Percentiles rank a stretch among this genome's conserved stretches.
phyloP scores from a whole-genome alignment of 345 rosid species.

The Eucalyptus grandis region DNA sequence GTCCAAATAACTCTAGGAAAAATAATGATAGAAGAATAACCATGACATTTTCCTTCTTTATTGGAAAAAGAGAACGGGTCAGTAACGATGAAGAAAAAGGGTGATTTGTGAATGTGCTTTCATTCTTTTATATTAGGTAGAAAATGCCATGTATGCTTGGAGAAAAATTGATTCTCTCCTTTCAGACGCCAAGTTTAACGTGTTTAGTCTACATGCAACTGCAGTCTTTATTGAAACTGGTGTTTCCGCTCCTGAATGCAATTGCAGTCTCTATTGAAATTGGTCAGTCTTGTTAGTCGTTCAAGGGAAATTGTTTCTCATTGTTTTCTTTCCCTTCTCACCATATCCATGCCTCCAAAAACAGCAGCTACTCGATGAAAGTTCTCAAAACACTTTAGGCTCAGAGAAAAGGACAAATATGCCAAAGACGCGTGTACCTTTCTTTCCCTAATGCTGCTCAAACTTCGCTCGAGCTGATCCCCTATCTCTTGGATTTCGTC shows the following conservation, averaged over 20 bases:
- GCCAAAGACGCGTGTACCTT: constrained; percentile 19
- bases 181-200: neutral
- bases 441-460: constrained; percentile 35
- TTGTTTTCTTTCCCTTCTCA: neutral
- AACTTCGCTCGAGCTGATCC: constrained; percentile 30
- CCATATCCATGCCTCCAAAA: neutral
- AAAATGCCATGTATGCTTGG: no score
- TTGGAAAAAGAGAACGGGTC: neutral
- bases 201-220: neutral
- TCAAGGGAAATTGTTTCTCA: neutral
- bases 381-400: neutral
- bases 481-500: constrained; percentile 30
- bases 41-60: neutral
- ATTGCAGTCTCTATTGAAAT: no score
- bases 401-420: neutral
- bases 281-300: neutral
- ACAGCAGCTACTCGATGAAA: neutral
- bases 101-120: neutral
- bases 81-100: neutral
- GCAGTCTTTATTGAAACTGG: neutral
- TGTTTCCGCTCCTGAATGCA: neutral
- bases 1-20: neutral
- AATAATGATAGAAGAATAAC: neutral
- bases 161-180: neutral
- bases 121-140: neutral